phyloP scores from a whole-genome alignment of 2,329 filamentous ascomycete genomes.

The Bisporella sp. region DNA sequence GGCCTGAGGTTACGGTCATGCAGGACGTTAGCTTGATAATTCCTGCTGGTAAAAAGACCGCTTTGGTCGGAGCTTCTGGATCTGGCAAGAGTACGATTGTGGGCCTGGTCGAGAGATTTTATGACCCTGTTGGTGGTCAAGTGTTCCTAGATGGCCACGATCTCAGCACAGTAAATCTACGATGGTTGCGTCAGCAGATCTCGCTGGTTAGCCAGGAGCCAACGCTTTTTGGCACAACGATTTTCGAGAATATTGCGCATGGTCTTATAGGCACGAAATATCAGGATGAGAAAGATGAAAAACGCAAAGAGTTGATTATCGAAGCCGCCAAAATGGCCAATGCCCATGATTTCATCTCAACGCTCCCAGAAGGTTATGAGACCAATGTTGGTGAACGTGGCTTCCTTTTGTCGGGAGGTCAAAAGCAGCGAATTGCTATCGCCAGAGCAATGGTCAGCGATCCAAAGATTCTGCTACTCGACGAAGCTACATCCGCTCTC shows the following conservation, averaged over 20 bases:
- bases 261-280: slow-evolving; percentile 79
- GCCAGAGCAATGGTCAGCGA: slow-evolving; percentile 85
- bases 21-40: slow-evolving; percentile 72
- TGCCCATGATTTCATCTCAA: slow-evolving; percentile 82
- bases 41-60: slow-evolving; percentile 85
- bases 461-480: slow-evolving; percentile 84
- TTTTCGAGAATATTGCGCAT: slow-evolving; percentile 83
- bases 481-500: slow-evolving; percentile 89
- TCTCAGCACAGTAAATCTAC: slow-evolving; percentile 73
- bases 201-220: slow-evolving; percentile 91
- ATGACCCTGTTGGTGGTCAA: slow-evolving; percentile 74
- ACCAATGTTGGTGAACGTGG: slow-evolving; percentile 95
- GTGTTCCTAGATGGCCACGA: slow-evolving; percentile 80
- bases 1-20: slow-evolving; percentile 86
- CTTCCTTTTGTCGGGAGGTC: slow-evolving; percentile 85
- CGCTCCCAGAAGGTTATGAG: slow-evolving; percentile 81
- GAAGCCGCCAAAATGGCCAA: slow-evolving; percentile 87
- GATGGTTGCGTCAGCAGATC: slow-evolving; percentile 89
- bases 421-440: slow-evolving; percentile 96
- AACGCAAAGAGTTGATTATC: slow-evolving; percentile 63
- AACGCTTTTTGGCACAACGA: slow-evolving; percentile 81
- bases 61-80: slow-evolving; percentile 87
- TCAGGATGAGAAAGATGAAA: slow-evolving; percentile 61
- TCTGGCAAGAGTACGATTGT: slow-evolving; percentile 94
- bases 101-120: slow-evolving; percentile 88